Percentiles rank a stretch among this genome's conserved stretches.
Evolutionary conservation across 2,329 filamentous ascomycete genomes (phyloP).

Genomic region (Phyllosticta citrichinensis): DNA sequence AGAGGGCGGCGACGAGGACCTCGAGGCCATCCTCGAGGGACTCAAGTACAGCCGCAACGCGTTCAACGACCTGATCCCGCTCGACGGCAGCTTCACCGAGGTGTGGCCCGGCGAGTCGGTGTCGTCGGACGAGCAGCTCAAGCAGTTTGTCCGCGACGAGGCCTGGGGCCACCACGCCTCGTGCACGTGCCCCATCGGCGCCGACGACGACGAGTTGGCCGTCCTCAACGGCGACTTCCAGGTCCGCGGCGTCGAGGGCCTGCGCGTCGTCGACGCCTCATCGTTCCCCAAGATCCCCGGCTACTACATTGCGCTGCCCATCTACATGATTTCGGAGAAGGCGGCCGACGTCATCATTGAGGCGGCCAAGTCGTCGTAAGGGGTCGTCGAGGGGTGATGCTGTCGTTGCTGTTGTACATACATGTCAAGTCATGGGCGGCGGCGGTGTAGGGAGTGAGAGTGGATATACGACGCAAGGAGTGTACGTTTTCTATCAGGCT

Average conservation of each 20-base stretch:
- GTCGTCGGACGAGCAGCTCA: slow-evolving; percentile 33
- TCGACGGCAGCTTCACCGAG: slow-evolving; percentile 28
- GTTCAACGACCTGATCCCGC: slow-evolving; percentile 15
- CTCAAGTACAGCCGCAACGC: slow-evolving; percentile 41
- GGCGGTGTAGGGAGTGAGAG: neutral
- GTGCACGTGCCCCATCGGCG: slow-evolving; percentile 47
- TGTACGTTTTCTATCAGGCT: neutral
- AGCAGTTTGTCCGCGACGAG: slow-evolving; percentile 21
- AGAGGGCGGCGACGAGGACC: slow-evolving; percentile 41
- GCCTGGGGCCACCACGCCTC: slow-evolving; percentile 45
- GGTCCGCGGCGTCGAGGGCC: slow-evolving; percentile 44
- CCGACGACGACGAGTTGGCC: slow-evolving; percentile 42
- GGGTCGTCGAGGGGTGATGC: neutral
- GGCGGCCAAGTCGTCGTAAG: neutral
- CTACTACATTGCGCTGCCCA: slow-evolving; percentile 41
- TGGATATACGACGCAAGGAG: neutral
- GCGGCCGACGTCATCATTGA: slow-evolving; percentile 39
- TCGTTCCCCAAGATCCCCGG: slow-evolving; percentile 49
- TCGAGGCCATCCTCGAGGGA: slow-evolving; percentile 45
- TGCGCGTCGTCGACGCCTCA: slow-evolving; percentile 54
- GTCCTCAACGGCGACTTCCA: slow-evolving; percentile 48
- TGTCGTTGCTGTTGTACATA: neutral
- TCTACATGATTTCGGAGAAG: slow-evolving; percentile 52
- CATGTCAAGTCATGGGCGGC: too few relatives aligned
- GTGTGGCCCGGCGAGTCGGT: slow-evolving; percentile 34